Base-by-base conservation (phyloP, 2,329 filamentous ascomycete species). In the Colletotrichum spinosum region DNA sequence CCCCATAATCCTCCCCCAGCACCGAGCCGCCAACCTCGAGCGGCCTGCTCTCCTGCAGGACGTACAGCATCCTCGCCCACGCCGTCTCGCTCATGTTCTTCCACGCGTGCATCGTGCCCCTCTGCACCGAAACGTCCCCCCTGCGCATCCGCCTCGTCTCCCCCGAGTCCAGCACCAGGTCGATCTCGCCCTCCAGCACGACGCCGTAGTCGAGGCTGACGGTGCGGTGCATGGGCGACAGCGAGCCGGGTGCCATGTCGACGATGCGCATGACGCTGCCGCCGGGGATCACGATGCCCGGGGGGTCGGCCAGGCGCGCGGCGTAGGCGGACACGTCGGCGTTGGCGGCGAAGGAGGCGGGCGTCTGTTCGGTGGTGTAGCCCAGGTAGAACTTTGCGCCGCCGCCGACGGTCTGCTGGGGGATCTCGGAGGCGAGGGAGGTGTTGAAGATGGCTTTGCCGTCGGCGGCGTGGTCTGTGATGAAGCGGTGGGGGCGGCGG, bases 51-150 rank as follows among this genome's bases (percentile, higher is more conserved):
- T 74, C 74, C 70, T 77, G 72, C 64, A 80, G 65, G 2, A 79
- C 74, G 73, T 82, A 75, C 70, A 74, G 57, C 76, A 84, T 80
- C 15, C 83, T 73, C 2, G 79, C 77, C 83, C 82, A 84, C 15
- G 80, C 77, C 0, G 76, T 81, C 44, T 75, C 68, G 58, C 79
- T 65, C 4, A 68, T 60, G 63, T 87, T 87, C 53, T 77, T 72
- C 85, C 84, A 87, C 34, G 79, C 79, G 72, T 88, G 86, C 75
- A 82, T 84, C 3, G 85, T 86, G 1, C 80, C 84, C 45, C 86
- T 76, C 73, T 88, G 85, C 17, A 88, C 81, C 9, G 81, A 81
- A n/a, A 87, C 74, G 69, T 88, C 85, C 3, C 86, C 86, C 10
- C 79, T 75, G 51, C 76, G 74, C 79, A 88, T 76, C 33, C 76